These are phyloP conservation scores for Aureobasidium musti DNA, from an alignment of 2,329 filamentous ascomycete species.

Conservation along the genomic window DNA sequence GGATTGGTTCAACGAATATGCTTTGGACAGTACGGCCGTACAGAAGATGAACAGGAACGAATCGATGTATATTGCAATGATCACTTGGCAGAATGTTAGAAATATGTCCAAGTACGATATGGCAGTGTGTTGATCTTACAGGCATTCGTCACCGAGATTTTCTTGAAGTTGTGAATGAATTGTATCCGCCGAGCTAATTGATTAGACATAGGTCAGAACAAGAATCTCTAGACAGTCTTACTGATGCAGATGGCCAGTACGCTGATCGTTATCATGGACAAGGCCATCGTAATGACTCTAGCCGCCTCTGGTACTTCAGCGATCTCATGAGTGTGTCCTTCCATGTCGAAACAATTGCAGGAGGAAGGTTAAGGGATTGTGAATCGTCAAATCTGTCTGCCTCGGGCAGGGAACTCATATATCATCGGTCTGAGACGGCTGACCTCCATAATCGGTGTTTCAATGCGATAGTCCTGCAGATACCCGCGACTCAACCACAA, in stretches of 20 bases:
- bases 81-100: constrained; percentile 48
- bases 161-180: constrained; percentile 35
- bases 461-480: background rate
- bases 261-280: constrained; percentile 37
- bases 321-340: constrained; percentile 12
- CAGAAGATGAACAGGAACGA: constrained; percentile 62
- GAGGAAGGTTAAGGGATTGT: background rate
- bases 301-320: constrained; percentile 18
- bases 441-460: background rate
- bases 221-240: background rate
- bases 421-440: background rate
- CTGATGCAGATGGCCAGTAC: constrained; percentile 34
- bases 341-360: background rate
- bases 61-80: constrained; percentile 61
- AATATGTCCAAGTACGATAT: constrained; percentile 9
- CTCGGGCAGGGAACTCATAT: background rate
- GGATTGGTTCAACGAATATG: constrained; percentile 58
- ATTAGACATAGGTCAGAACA: background rate
- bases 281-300: constrained; percentile 35
- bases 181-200: constrained; percentile 35
- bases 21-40: constrained; percentile 59
- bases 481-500: background rate
- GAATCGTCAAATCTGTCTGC: background rate
- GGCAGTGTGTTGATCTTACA: constrained; percentile 29
- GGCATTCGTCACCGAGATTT: constrained; percentile 34